A percentile compares a stretch with the other conserved stretches of the same genome.
Evolutionary conservation across 768 basidiomycete genomes (phyloP).

Genomic region (Naganishia antarctica): DNA sequence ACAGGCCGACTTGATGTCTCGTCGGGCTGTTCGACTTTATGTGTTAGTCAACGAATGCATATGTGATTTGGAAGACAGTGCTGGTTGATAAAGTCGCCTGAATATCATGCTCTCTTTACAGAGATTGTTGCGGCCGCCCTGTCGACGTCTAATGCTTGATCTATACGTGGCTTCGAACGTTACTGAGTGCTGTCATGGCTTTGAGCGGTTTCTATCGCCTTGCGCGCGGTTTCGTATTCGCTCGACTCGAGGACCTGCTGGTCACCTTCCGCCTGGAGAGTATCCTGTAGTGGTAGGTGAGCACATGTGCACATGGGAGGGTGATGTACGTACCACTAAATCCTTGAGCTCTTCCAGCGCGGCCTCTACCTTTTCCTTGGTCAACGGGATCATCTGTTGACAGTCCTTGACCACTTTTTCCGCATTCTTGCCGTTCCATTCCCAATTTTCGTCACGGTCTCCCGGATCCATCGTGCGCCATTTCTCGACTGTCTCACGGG

Average conservation of each 20-base stretch:
- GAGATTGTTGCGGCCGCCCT: too few relatives aligned
- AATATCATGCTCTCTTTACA: too few relatives aligned
- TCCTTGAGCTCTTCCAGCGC: constrained; percentile 30
- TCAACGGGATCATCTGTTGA: constrained; percentile 33
- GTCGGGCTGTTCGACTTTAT: too few relatives aligned
- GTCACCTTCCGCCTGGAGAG: constrained; percentile 10
- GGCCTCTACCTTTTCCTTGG: constrained; percentile 27
- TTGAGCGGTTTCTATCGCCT: background rate
- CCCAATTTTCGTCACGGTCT: constrained; percentile 14
- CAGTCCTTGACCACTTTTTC: constrained; percentile 32
- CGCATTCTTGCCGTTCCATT: constrained; percentile 23
- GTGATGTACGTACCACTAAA: constrained; percentile 22
- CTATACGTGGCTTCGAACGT: too few relatives aligned
- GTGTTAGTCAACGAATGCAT: too few relatives aligned
- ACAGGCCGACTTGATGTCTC: too few relatives aligned
- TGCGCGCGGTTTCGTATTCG: constrained; percentile 1
- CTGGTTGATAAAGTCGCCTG: too few relatives aligned
- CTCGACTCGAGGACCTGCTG: constrained; percentile 5
- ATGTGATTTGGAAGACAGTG: too few relatives aligned
- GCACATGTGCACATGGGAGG: background rate
- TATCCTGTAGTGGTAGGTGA: background rate
- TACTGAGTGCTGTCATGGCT: background rate
- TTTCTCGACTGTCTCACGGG: constrained; percentile 8
- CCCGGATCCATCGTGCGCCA: constrained; percentile 1
- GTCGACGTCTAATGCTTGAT: too few relatives aligned